A percentile compares a stretch with the other conserved stretches of the same genome.
phyloP scores from a whole-genome alignment of 2,329 filamentous ascomycete species.

The Ceratocystis papillata region DNA sequence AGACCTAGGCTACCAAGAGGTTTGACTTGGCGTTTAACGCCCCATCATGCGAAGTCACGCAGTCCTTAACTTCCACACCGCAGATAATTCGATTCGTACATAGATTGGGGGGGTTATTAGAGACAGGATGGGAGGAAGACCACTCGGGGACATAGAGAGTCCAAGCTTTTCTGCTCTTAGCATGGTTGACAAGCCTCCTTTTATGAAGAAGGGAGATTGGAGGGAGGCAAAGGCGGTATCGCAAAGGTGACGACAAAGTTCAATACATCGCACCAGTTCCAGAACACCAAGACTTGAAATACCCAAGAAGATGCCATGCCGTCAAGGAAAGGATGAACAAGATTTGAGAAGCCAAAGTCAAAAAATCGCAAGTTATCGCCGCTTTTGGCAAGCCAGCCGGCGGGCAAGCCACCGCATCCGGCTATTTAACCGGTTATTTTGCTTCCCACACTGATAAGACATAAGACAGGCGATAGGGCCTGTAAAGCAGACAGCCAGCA shows the following conservation, averaged over 20 bases:
- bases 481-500: too few species aligned
- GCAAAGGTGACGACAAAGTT: not conserved
- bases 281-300: too few species aligned
- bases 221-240: not conserved
- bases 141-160: not conserved
- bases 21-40: not conserved
- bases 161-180: conserved; percentile 8
- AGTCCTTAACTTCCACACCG: not conserved
- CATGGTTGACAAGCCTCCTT: conserved; percentile 13
- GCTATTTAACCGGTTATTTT: conserved; percentile 1
- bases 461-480: too few species aligned
- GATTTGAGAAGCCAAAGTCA: not conserved
- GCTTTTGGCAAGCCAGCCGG: not conserved
- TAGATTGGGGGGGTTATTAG: too few species aligned
- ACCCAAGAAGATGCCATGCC: too few species aligned
- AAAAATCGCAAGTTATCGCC: not conserved
- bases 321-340: conserved; percentile 3
- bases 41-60: not conserved
- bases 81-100: too few species aligned
- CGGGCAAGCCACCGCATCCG: not conserved
- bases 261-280: not conserved
- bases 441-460: not conserved
- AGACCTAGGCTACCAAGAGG: too few species aligned
- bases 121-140: not conserved
- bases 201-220: not conserved